phyloP scores from a whole-genome alignment of 805 yeast genomes.

The Schwanniomyces polymorphus region DNA sequence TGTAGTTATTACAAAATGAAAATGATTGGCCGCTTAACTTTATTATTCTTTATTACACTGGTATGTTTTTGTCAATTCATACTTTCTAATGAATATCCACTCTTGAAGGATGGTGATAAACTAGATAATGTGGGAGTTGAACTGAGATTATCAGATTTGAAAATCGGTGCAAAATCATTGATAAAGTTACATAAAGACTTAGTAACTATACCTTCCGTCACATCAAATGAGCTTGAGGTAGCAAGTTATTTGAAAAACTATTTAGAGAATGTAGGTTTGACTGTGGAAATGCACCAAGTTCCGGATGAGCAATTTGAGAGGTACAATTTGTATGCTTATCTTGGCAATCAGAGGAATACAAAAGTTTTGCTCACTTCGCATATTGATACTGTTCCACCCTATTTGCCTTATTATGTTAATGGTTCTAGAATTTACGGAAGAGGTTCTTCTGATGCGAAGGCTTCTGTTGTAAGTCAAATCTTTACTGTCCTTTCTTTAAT shows the following conservation, averaged over 20 bases:
- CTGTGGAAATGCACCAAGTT: conserved; percentile 41
- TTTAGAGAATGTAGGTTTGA: conserved; percentile 44
- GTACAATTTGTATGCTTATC: conserved; percentile 57
- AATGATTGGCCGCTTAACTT: not conserved
- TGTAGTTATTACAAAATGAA: not conserved
- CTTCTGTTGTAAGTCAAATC: conserved; percentile 63
- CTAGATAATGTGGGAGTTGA: not conserved
- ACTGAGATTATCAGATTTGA: conserved; percentile 1
- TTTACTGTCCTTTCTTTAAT: conserved; percentile 52
- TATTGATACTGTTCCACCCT: conserved; percentile 75
- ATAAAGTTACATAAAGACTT: not conserved
- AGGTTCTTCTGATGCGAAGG: conserved; percentile 74
- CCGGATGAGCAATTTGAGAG: conserved; percentile 27
- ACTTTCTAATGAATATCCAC: not conserved
- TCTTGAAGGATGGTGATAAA: not conserved
- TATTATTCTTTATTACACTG: not conserved
- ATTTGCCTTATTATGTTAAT: conserved; percentile 46
- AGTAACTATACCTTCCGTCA: not conserved
- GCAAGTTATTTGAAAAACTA: conserved; percentile 39
- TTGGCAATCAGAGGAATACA: conserved; percentile 45
- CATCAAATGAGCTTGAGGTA: conserved; percentile 25
- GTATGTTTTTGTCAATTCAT: not conserved
- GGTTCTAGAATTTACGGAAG: conserved; percentile 60
- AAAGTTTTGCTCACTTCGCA: conserved; percentile 60
- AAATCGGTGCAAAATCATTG: conserved; percentile 1